Percentiles rank a stretch among this genome's conserved stretches.
Evolutionary conservation across 495 filamentous ascomycete genomes (phyloP).

Genomic region (Chaetomium cochliodes): DNA sequence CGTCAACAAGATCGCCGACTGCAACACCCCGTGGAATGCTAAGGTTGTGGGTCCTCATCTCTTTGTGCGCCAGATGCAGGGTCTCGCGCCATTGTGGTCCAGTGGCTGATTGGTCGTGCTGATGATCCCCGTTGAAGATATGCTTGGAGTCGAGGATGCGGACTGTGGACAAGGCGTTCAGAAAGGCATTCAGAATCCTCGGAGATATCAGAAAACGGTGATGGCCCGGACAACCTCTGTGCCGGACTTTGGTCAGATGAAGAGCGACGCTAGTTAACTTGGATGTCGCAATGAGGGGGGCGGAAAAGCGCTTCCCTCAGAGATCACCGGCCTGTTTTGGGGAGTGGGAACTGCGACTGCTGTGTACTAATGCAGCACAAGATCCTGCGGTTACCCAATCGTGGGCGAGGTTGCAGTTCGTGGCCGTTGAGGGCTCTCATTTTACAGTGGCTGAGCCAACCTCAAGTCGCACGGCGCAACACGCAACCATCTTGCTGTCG

Average conservation of each 20-base stretch:
- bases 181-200: too few species aligned
- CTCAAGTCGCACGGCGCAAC: slow-evolving; percentile 1
- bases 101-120: background rate
- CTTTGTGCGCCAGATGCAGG: slow-evolving; percentile 2
- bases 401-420: background rate
- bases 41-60: slow-evolving; percentile 2
- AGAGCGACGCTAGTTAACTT: too few species aligned
- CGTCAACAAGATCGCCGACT: background rate
- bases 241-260: too few species aligned
- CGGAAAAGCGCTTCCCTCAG: background rate
- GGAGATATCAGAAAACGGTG: too few species aligned
- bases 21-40: slow-evolving; percentile 15
- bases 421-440: background rate
- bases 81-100: background rate
- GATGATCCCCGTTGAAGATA: background rate
- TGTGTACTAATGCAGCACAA: slow-evolving; percentile 1
- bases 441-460: background rate
- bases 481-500: background rate
- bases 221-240: too few species aligned
- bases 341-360: background rate
- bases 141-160: background rate
- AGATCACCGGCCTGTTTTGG: background rate
- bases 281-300: too few species aligned
- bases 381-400: background rate
- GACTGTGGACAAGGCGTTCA: background rate